phyloP scores from a whole-genome alignment of 2,329 filamentous ascomycete species.

The Fusarium praegraminearum region DNA sequence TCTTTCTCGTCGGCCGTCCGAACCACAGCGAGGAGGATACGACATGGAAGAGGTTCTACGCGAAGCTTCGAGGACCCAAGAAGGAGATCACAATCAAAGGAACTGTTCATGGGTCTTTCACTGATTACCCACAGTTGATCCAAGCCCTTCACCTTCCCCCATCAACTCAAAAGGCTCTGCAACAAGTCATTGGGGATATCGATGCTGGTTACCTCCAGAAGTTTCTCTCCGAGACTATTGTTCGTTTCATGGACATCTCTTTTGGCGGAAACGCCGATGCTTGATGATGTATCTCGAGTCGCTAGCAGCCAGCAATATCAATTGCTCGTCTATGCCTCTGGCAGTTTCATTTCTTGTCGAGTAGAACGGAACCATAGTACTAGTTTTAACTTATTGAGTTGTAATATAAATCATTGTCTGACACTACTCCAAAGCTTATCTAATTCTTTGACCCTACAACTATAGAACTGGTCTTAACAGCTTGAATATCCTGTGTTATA shows the following conservation, averaged over 20 bases:
- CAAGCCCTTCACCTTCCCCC: constrained; percentile 40
- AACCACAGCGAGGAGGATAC: constrained; percentile 48
- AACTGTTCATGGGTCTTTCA: constrained; percentile 50
- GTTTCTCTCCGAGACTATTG: constrained; percentile 39
- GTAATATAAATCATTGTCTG: too few species aligned
- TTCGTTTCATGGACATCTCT: constrained; percentile 29
- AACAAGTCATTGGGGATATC: constrained; percentile 21
- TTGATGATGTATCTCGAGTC: too few species aligned
- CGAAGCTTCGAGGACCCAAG: constrained; percentile 44
- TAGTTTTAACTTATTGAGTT: too few species aligned
- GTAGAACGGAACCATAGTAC: too few species aligned
- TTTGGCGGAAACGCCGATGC: not conserved
- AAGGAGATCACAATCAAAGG: constrained; percentile 44
- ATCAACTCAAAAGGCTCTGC: not conserved
- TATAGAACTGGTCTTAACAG: too few species aligned
- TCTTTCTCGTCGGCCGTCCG: constrained; percentile 50
- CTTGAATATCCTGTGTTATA: too few species aligned
- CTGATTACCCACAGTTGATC: constrained; percentile 49
- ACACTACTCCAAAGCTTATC: too few species aligned
- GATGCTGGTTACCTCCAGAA: constrained; percentile 31
- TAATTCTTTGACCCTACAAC: too few species aligned
- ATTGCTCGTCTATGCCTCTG: not conserved
- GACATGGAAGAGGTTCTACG: constrained; percentile 51
- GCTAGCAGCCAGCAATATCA: accelerated
- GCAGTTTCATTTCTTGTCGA: too few species aligned